phyloP scores from a whole-genome alignment of 306 rosid species.

The Gillenia trifoliata region DNA sequence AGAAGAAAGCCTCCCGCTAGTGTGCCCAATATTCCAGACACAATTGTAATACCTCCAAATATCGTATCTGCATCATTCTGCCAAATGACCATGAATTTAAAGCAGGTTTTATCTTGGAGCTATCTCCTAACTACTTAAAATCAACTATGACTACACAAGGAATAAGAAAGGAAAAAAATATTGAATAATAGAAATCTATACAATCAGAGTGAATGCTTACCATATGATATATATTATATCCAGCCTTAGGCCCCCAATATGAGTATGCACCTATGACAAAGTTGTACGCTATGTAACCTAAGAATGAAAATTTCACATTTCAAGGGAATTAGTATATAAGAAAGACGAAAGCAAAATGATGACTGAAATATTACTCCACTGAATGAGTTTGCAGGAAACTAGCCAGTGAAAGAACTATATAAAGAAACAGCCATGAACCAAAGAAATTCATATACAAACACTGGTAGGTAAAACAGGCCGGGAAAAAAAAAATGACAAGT shows the following conservation, averaged over 20 bases:
- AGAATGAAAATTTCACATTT: slow-evolving; percentile 17
- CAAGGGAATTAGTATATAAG: slow-evolving; percentile 1
- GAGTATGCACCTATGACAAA: slow-evolving; percentile 86
- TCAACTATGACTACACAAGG: slow-evolving; percentile 5
- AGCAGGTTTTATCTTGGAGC: slow-evolving; percentile 6
- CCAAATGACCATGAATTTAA: slow-evolving; percentile 25
- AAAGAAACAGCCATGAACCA: slow-evolving; percentile 7
- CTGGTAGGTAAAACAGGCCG: slow-evolving; percentile 16
- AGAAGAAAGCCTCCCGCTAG: slow-evolving; percentile 66
- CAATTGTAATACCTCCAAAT: slow-evolving; percentile 77
- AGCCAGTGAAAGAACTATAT: slow-evolving; percentile 10
- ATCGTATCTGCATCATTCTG: slow-evolving; percentile 75
- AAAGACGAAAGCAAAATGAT: slow-evolving; percentile 1
- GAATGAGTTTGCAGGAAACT: not conserved
- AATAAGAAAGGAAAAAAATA: not conserved
- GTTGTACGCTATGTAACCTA: slow-evolving; percentile 71
- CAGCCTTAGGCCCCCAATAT: slow-evolving; percentile 94
- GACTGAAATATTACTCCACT: not conserved
- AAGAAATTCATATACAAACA: slow-evolving; percentile 3
- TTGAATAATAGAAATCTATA: slow-evolving; percentile 12
- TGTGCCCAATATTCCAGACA: slow-evolving; percentile 74
- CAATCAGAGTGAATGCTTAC: slow-evolving; percentile 32
- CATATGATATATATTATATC: slow-evolving; percentile 70
- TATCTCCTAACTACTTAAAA: slow-evolving; percentile 1
- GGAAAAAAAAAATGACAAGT: slow-evolving; percentile 11